These are phyloP conservation scores for Diaporthe amygdali DNA, from an alignment of 2,329 filamentous ascomycete genomes.

Conservation along the genomic window DNA sequence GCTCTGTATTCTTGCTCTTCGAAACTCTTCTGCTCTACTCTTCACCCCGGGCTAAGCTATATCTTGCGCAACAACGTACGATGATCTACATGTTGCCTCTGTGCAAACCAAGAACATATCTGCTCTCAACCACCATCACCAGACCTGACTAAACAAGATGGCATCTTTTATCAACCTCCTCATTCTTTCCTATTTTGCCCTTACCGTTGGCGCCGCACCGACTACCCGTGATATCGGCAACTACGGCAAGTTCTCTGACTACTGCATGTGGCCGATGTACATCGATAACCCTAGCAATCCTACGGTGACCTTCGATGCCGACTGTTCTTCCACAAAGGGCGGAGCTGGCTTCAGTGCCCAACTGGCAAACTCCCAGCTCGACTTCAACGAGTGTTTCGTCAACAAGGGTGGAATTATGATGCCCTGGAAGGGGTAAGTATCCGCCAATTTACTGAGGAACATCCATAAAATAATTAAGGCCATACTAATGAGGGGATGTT, in stretches of 20 bases:
- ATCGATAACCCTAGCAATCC: neutral
- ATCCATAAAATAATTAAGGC: neutral
- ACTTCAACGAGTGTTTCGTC: neutral
- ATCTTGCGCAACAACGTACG: too few species aligned
- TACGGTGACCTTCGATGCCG: neutral
- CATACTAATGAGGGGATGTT: neutral
- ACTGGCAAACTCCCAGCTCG: neutral
- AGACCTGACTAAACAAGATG: neutral
- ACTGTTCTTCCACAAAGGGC: neutral
- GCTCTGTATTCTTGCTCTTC: neutral
- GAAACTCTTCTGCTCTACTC: neutral
- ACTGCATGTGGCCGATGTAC: neutral
- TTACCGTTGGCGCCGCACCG: neutral
- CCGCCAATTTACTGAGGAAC: neutral
- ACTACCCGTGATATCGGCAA: neutral
- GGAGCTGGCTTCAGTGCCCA: neutral
- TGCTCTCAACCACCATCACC: neutral
- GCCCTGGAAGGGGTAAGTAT: neutral
- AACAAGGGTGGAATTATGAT: neutral
- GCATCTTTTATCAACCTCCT: neutral
- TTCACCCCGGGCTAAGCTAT: too few species aligned
- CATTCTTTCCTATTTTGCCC: neutral
- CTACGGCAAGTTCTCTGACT: neutral
- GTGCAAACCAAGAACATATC: neutral
- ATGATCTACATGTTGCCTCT: neutral